Percentiles rank a stretch among this genome's conserved stretches.
phyloP scores from a whole-genome alignment of 2,329 filamentous ascomycete genomes.

The Curvularia spicifera region DNA sequence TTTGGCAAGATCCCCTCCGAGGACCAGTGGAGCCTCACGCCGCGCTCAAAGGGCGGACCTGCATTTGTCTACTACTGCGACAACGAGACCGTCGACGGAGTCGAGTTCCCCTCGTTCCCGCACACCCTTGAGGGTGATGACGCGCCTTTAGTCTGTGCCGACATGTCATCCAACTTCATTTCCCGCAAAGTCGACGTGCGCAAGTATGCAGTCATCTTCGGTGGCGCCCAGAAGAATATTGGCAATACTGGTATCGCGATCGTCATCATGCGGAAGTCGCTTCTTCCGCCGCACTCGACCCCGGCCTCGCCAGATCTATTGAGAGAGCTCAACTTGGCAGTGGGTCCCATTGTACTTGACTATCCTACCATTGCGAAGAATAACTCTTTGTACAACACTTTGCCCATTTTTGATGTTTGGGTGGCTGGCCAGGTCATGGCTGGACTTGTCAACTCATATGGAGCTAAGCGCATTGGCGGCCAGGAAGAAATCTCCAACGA shows the following conservation, averaged over 20 bases:
- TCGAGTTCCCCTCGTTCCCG: slow-evolving; percentile 83
- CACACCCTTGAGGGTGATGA: slow-evolving; percentile 68
- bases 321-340: slow-evolving; percentile 74
- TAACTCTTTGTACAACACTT: slow-evolving; percentile 93
- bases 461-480: slow-evolving; percentile 71
- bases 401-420: slow-evolving; percentile 94
- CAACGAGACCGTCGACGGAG: slow-evolving; percentile 93
- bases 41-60: slow-evolving; percentile 61
- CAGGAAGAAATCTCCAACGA: slow-evolving; percentile 75
- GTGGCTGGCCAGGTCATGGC: slow-evolving; percentile 88
- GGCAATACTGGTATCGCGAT: slow-evolving; percentile 86
- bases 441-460: slow-evolving; percentile 69
- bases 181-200: slow-evolving; percentile 76
- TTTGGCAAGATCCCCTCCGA: slow-evolving; percentile 84
- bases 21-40: slow-evolving; percentile 73
- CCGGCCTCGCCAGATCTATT: slow-evolving; percentile 71
- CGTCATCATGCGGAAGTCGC: slow-evolving; percentile 79
- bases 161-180: slow-evolving; percentile 95
- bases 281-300: slow-evolving; percentile 68
- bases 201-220: slow-evolving; percentile 87
- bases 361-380: slow-evolving; percentile 89
- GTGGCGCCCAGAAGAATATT: slow-evolving; percentile 92
- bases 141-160: slow-evolving; percentile 77
- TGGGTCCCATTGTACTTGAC: slow-evolving; percentile 79
- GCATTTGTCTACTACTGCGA: slow-evolving; percentile 88